These are phyloP conservation scores for Crucihimalaya himalaica DNA, from an alignment of 345 rosid genomes.

Conservation along the genomic window DNA sequence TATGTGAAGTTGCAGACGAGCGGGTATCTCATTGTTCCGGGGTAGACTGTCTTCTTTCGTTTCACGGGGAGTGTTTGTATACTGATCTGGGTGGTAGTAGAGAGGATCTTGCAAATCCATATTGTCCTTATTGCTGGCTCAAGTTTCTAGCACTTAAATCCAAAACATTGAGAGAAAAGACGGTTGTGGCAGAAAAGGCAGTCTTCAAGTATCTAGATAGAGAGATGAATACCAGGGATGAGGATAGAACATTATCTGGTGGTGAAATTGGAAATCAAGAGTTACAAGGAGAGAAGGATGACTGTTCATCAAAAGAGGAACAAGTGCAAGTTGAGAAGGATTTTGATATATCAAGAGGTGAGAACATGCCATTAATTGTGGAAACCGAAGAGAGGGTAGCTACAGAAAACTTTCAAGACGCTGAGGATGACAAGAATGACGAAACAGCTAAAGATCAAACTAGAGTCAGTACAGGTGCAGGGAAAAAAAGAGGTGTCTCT, in stretches of 20 bases:
- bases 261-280: constrained; percentile 15
- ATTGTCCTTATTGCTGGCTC: constrained; percentile 42
- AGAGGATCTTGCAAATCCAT: constrained; percentile 16
- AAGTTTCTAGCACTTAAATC: background rate
- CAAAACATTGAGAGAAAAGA: constrained; percentile 4
- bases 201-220: constrained; percentile 20
- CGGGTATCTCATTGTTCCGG: constrained; percentile 22
- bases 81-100: background rate
- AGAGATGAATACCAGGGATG: constrained; percentile 8
- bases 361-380: background rate
- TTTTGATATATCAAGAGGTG: constrained; percentile 27
- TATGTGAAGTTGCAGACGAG: constrained; percentile 19
- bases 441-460: constrained; percentile 24
- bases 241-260: background rate
- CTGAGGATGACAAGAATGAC: constrained; percentile 8
- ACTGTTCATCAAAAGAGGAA: constrained; percentile 4
- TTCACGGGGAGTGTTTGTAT: constrained; percentile 33
- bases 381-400: constrained; percentile 2
- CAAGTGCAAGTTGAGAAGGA: constrained; percentile 16
- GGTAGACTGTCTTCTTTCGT: constrained; percentile 20
- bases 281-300: constrained; percentile 15
- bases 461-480: constrained; percentile 8
- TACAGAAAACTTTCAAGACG: constrained; percentile 26
- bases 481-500: background rate
- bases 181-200: constrained; percentile 15